Evolutionary conservation across 768 basidiomycete genomes (phyloP), one percentile per base, ranked within the genome.

Genomic region (Brasilioporus rufonigricans): DNA sequence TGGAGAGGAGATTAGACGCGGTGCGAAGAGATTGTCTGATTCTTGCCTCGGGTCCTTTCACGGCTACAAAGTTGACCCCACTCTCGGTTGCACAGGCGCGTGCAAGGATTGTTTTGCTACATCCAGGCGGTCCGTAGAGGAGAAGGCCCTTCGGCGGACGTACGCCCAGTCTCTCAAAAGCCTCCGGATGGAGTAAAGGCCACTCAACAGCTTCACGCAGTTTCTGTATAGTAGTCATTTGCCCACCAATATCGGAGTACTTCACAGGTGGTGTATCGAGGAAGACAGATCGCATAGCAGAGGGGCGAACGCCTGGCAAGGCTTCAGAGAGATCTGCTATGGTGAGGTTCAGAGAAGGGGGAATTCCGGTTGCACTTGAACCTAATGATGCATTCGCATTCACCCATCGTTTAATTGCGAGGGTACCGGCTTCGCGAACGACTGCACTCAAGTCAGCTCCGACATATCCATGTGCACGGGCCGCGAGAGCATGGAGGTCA

Each of bases 71-170:
- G 69, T 98, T 98, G 53, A 98, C 83, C 4, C 93, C 94, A 61
- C 91, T 91, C 71, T 97, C 95, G 27, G 85, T 90, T 16, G 95
- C 95, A 67, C 93, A 86, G 3, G 96, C 95, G 53, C 92, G 84
- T 2, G 91, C 96, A 16, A 93, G 82, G 39, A 98, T 77, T 2
- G 96, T 98, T 74, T 98, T 98, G 63, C 92, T 93, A 65, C 95
- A 97, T n/a, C 95, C 95, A 5, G 95, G 96, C 4, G 95, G 95
- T 5, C 95, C 95, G 70, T 95, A 99, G 16, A 98, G 75, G 43
- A 99, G 73, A 7, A 98, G 83, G 1, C 96, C 96, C 62, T 90
- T 86, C 0, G 96, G 93, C 4, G 96, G 89, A 44, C 80, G 79
- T 12, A 95, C 91, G 1, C 96, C 96, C 1, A 99, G 76, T 23